Evolutionary conservation across 2,329 filamentous ascomycete genomes (phyloP), one percentile per base, ranked within the genome.

Genomic region (Dactylellina leptospora): DNA sequence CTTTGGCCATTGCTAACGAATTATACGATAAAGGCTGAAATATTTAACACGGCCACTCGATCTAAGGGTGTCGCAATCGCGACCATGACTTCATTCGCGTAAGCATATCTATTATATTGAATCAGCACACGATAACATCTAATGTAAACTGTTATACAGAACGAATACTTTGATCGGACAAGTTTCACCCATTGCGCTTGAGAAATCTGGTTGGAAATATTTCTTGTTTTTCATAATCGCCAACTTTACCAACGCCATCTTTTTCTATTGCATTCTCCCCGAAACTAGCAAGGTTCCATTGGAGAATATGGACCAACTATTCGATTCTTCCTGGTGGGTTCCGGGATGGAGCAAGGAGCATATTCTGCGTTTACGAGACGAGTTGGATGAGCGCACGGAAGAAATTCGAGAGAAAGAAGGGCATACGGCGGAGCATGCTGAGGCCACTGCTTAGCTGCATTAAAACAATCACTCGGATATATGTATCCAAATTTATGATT

Each of bases 31-130:
- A n/a, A 71, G 66, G 87, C 89, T 53, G 89, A 91, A 78, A 88
- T 91, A 40, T 92, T 92, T 80, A 90, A 92, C 79, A 92, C 88
- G 1, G 85, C 87, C 73, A 92, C 89, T 0, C 85, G 90, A 38
- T 84, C 86, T 58, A 91, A 91, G 81, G 90, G 89, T 75, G 89
- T 92, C 1, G 88, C 87, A 0, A 86, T 92, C 73, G 88, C 88
- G 0, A 90, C 87, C 3, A 91, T 91, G 88, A 83, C 82, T 0
- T 87, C 84, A 9, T 92, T 90, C 78, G 89, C 89, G 1, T 71
- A 63, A 18, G 66, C 47, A n/a, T 23, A 13, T 16, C 13, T 25
- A 13, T 11, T 13, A 40, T 5, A 33, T 28, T 2, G 13, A 27
- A 6, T n/a, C n/a, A n/a, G 3, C 9, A 36, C 42, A 20, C 36